These are phyloP conservation scores for Colletotrichum gloeosporioides DNA, from an alignment of 2,329 filamentous ascomycete genomes.

Conservation along the genomic window DNA sequence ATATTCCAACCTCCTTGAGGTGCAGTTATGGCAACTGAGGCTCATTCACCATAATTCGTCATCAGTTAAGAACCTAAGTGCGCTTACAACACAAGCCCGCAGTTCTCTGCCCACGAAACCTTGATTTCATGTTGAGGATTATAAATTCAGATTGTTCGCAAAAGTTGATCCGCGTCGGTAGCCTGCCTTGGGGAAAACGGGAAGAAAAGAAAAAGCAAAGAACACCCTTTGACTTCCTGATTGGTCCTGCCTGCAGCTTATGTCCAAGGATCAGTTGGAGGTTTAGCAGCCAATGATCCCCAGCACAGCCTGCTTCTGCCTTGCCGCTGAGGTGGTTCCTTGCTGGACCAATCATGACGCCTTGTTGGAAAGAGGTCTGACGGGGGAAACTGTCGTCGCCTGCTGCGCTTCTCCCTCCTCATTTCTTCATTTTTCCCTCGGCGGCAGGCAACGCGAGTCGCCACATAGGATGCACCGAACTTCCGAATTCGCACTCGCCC, in stretches of 20 bases:
- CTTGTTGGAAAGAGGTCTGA: neutral
- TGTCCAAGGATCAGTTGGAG: neutral
- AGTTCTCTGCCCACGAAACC: too few species aligned
- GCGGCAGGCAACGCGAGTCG: neutral
- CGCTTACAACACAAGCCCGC: too few species aligned
- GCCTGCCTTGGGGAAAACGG: neutral
- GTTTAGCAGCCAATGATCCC: neutral
- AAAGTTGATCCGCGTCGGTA: accelerated
- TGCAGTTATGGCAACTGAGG: neutral
- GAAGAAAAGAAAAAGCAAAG: neutral
- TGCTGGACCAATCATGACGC: accelerated
- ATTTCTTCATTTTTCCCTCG: neutral
- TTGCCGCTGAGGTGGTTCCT: neutral
- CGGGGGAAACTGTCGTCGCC: neutral
- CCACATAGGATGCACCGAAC: neutral
- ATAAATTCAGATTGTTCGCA: neutral
- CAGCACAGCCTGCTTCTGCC: neutral
- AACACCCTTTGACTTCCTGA: neutral
- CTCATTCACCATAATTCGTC: neutral
- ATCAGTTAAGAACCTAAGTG: too few species aligned
- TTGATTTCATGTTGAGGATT: too few species aligned
- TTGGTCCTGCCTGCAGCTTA: neutral
- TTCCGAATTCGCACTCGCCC: neutral
- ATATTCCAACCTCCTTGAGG: accelerated
- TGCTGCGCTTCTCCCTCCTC: neutral